phyloP scores from a whole-genome alignment of 352 stramenopile species.

The Globisporangium spiculum region DNA sequence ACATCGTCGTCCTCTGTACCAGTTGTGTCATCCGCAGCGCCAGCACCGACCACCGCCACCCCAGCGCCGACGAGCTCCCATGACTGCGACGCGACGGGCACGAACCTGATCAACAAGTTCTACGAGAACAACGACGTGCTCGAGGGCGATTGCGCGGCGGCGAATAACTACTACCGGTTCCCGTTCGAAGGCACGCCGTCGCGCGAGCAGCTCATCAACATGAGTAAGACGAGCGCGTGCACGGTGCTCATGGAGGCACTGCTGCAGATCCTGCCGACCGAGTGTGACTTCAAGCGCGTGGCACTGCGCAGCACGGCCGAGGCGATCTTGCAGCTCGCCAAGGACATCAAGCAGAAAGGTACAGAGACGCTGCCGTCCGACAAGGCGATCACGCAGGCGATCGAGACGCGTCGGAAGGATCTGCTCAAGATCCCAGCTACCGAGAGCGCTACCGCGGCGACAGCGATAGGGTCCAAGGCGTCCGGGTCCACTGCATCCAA shows the following conservation, averaged over 20 bases:
- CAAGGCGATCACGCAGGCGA: constrained; percentile 12
- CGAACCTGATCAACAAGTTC: constrained; percentile 12
- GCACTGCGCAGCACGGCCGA: constrained; percentile 21
- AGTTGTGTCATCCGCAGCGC: not conserved
- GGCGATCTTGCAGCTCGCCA: constrained; percentile 14
- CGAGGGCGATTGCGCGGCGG: constrained; percentile 18
- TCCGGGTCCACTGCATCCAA: not conserved
- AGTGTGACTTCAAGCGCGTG: constrained; percentile 20
- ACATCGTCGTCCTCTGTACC: not conserved
- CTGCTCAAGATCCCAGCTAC: constrained; percentile 3
- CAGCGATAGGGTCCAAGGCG: not conserved
- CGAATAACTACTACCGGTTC: constrained; percentile 22
- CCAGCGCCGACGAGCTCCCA: not conserved
- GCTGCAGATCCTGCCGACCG: constrained; percentile 15
- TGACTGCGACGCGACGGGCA: constrained; percentile 12
- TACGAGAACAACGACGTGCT: constrained; percentile 24
- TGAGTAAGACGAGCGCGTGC: constrained; percentile 20
- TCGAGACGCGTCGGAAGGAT: constrained; percentile 13
- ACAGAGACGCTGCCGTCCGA: constrained; percentile 2
- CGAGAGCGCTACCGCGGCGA: not conserved
- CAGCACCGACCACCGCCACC: not conserved
- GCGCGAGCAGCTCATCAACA: constrained; percentile 17
- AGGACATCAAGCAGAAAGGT: constrained; percentile 6
- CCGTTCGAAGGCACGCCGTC: constrained; percentile 23
- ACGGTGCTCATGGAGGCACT: constrained; percentile 16